Evolutionary conservation across 2,329 filamentous ascomycete genomes (phyloP).

Genomic region (Malbranchea zuffiana): DNA sequence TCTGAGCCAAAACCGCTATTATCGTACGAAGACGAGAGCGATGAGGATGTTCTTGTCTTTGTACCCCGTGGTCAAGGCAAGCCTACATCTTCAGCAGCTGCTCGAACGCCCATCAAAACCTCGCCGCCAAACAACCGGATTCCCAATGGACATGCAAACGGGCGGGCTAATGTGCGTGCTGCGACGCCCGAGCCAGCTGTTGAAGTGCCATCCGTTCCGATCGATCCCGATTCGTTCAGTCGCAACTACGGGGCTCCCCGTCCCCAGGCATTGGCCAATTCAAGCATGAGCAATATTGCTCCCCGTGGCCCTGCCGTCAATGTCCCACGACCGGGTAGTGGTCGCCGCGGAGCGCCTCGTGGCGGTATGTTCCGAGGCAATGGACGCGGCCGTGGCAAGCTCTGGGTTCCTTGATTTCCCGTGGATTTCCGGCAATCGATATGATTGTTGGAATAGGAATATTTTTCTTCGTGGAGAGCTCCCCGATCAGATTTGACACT

Average conservation of each 20-base stretch:
- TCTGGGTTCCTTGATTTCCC: slow-evolving; percentile 35
- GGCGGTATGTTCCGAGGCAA: slow-evolving; percentile 27
- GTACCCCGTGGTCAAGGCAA: slow-evolving; percentile 34
- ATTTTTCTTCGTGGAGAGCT: no score
- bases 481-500: no score
- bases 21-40: slow-evolving; percentile 39
- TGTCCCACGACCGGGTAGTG: slow-evolving; percentile 24
- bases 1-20: slow-evolving; percentile 33
- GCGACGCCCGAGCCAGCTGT: slow-evolving; percentile 23
- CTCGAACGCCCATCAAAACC: slow-evolving; percentile 21
- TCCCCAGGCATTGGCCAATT: slow-evolving; percentile 20
- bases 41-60: slow-evolving; percentile 40
- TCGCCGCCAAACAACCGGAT: slow-evolving; percentile 12
- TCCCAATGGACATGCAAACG: slow-evolving; percentile 7
- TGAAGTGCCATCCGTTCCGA: slow-evolving; percentile 37
- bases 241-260: slow-evolving; percentile 29
- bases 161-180: slow-evolving; percentile 14
- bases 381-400: slow-evolving; percentile 32
- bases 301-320: slow-evolving; percentile 25
- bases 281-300: slow-evolving; percentile 23
- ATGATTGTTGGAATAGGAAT: no score
- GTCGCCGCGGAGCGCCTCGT: slow-evolving; percentile 27
- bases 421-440: slow-evolving; percentile 7
- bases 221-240: slow-evolving; percentile 40
- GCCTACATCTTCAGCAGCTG: slow-evolving; percentile 21